Evolutionary conservation across 192 early-diverging fungal species (phyloP).

Genomic region (Spizellomyces punctatus): DNA sequence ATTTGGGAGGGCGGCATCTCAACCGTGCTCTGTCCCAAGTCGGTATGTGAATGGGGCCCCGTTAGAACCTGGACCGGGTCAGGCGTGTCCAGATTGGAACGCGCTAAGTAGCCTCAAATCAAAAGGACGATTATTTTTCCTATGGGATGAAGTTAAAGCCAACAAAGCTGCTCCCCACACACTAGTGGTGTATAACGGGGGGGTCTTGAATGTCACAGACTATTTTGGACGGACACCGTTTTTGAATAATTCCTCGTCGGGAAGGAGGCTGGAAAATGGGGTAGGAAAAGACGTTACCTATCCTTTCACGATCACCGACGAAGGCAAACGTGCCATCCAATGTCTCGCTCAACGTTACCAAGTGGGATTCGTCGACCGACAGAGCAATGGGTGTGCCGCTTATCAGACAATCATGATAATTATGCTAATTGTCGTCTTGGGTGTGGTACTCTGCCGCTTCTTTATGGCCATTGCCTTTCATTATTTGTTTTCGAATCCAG

Average conservation of each 20-base stretch:
- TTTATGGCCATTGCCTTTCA: slow-evolving; percentile 50
- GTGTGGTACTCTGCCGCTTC: slow-evolving; percentile 47
- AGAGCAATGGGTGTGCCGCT: slow-evolving; percentile 42
- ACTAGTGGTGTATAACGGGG: slow-evolving; percentile 49
- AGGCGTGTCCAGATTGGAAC: not conserved
- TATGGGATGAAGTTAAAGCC: slow-evolving; percentile 39
- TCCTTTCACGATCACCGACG: slow-evolving; percentile 18
- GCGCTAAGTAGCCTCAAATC: not conserved
- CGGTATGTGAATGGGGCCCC: not conserved
- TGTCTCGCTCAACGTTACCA: slow-evolving; percentile 32
- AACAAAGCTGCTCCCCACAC: slow-evolving; percentile 37
- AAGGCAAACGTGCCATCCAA: slow-evolving; percentile 23
- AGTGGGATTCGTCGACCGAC: slow-evolving; percentile 36
- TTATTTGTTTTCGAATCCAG: slow-evolving; percentile 40
- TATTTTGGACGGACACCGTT: slow-evolving; percentile 16
- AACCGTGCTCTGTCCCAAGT: slow-evolving; percentile 34
- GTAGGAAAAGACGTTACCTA: slow-evolving; percentile 44
- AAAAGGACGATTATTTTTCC: slow-evolving; percentile 37
- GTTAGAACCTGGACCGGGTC: no score
- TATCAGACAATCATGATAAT: slow-evolving; percentile 33
- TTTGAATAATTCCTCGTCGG: not conserved
- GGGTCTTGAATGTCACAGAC: slow-evolving; percentile 45
- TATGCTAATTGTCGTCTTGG: slow-evolving; percentile 42
- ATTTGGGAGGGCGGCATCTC: not conserved
- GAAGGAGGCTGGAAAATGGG: slow-evolving; percentile 12